Evolutionary conservation across 2,329 filamentous ascomycete genomes (phyloP), one percentile per base, ranked within the genome.

Genomic region (Coleophoma crateriformis): DNA sequence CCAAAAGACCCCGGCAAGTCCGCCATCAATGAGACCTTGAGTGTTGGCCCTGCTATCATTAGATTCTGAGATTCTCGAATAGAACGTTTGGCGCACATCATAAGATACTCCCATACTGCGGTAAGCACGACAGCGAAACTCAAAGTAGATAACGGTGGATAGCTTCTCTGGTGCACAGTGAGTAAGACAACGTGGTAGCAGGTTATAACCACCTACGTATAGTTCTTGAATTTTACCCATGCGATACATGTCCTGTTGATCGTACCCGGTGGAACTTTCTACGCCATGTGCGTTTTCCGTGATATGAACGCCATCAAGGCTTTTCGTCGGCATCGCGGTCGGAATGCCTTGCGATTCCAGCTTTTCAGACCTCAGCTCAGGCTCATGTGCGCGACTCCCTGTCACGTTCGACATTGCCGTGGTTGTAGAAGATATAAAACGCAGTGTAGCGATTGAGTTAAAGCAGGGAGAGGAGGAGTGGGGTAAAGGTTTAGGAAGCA

Each of bases 91-190:
- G 7, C 54, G 53, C 59, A 66, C 49, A 67, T 61, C 39, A 72
- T 58, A 1, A 68, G 60, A 47, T 66, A 64, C 54, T 72, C 70
- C 70, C 70, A 73, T 2, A 67, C 70, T 13, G 64, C 64, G 52
- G 67, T 66, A 33, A 71, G 57, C 33, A 71, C 67, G 22, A 65
- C 64, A 0, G 67, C 64, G 52, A 73, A 73, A 17, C 67, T 68
- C 33, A 72, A 59, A 14, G 69, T 70, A 15, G 65, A 67, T 42
- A 69, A 55, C 46, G 67, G 67, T 11, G 64, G 61, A 54, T 71
- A 73, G 51, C 66, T 69, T 46, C 68, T 58, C 59, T 68, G 43
- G 63, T 69, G 22, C 11, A 22, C n/a, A 11, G 19, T 44, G 22
- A 22, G 41, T n/a, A 22, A 44, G 6, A n/a, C 13, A 12, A 20